Conservation (phyloP, 2,329 filamentous ascomycete genomes). For the Trichoderma sp. region DNA sequence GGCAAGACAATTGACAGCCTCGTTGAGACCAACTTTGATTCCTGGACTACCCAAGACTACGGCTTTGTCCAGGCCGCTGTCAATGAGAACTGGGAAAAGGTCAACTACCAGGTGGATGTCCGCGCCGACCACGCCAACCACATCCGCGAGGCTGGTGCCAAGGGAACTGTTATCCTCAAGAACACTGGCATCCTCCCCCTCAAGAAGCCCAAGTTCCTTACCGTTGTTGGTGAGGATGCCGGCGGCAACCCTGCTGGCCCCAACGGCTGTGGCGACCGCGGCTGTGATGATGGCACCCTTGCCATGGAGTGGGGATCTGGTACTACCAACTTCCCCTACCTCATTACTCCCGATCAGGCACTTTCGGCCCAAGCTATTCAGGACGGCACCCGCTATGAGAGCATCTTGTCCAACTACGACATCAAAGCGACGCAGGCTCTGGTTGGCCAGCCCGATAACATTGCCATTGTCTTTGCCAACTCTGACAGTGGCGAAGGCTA, state of each 20-base stretch:
- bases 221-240: constrained; percentile 81
- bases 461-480: constrained; percentile 87
- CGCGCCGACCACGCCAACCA: constrained; percentile 69
- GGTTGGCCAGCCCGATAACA: constrained; percentile 62
- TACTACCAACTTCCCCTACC: constrained; percentile 71
- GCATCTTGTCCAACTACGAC: constrained; percentile 66
- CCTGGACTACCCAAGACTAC: constrained; percentile 79
- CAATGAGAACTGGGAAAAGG: constrained; percentile 61
- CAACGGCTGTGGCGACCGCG: constrained; percentile 75
- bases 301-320: constrained; percentile 82
- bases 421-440: constrained; percentile 62
- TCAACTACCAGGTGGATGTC: constrained; percentile 87
- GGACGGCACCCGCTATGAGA: constrained; percentile 63
- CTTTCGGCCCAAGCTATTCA: constrained; percentile 63
- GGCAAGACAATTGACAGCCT: constrained; percentile 53
- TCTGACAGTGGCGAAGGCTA: constrained; percentile 84
- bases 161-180: constrained; percentile 87
- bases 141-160: constrained; percentile 75
- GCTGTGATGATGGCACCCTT: constrained; percentile 61
- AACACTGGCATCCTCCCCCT: constrained; percentile 77
- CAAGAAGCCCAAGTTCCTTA: constrained; percentile 73
- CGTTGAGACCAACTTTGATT: constrained; percentile 75
- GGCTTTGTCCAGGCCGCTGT: constrained; percentile 68
- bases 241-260: constrained; percentile 72
- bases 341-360: constrained; percentile 72